Evolutionary conservation across 352 stramenopile species (phyloP), one percentile per base, ranked within the genome.

Genomic region (Globisporangium nunn): DNA sequence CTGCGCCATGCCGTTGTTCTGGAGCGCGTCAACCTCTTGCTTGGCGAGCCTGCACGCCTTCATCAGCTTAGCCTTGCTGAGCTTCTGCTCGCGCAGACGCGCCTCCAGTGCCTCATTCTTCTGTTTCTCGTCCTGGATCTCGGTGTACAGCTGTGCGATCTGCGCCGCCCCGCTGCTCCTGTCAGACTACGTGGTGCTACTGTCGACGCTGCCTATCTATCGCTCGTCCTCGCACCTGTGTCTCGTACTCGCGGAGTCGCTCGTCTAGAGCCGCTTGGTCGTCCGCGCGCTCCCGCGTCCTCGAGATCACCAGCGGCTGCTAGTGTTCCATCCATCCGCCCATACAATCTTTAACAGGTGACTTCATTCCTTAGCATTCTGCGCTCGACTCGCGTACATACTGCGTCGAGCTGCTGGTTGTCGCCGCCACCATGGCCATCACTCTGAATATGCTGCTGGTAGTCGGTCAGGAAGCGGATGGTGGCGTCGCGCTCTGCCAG

Each of bases 31-130:
- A 43, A 92, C 70, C 41, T 88, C 72, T 46, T 78, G 67, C 39
- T 78, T 85, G 5, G 72, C 67, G 29, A 72, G 66, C 56, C 88
- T 90, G 62, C 78, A 88, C 28, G 76, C 80, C 43, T 88, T 88
- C 67, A 89, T 76, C 4, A 85, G 64, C 56, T 92, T 92, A 0
- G 61, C 28, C 44, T 88, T 92, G n/a, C 73, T 57, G 33, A 74
- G 64, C 48, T 92, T 90, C 40, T 89, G 78, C 30, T 90, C 75
- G 3, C 71, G 71, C 3, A 92, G 63, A 31, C 78, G 86, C 47
- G 83, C 78, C 31, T 37, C 69, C 41, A 92, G 57, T 78, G 86
- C 84, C 44, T 83, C 70, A 53, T 80, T 87, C 45, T 85, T 81
- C 31, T 83, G 63, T 54, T 86, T 88, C 53, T 89, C 76, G 44